Evolutionary conservation across 1,284 basidiomycete species (phyloP).

Genomic region (Microbotryomycetes sp.): DNA sequence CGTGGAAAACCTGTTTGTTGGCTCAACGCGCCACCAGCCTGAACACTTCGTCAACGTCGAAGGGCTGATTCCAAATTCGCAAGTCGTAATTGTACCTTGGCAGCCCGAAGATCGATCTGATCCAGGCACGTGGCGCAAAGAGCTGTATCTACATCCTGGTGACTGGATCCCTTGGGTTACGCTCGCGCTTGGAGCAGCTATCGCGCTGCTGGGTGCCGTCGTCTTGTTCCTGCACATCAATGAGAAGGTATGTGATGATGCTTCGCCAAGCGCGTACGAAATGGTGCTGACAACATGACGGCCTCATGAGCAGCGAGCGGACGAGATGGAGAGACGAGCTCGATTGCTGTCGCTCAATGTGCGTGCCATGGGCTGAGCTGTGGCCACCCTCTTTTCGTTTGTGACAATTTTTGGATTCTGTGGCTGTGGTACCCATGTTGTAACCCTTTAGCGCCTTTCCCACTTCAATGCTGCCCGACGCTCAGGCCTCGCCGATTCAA

Average conservation of each 20-base stretch:
- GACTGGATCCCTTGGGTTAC: constrained; percentile 98
- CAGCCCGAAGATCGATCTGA: constrained; percentile 47
- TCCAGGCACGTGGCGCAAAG: constrained; percentile 64
- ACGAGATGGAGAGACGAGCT: constrained; percentile 78
- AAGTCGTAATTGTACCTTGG: constrained; percentile 87
- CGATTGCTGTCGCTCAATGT: constrained; percentile 94
- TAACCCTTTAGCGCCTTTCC: not conserved
- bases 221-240: constrained; percentile 82
- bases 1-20: constrained; percentile 92
- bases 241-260: constrained; percentile 60
- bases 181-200: constrained; percentile 69
- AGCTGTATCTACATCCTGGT: constrained; percentile 86
- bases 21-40: constrained; percentile 64
- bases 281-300: constrained; percentile 49
- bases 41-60: constrained; percentile 82
- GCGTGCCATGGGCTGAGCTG: constrained; percentile 59
- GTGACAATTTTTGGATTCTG: no score
- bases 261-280: not conserved
- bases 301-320: constrained; percentile 74
- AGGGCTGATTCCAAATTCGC: constrained; percentile 94
- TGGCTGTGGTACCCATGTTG: not conserved
- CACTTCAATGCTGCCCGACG: constrained; percentile 20
- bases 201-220: constrained; percentile 66
- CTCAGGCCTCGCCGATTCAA: constrained; percentile 12
- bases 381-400: not conserved